phyloP scores from a whole-genome alignment of 257 asterid species.

The Capsicum baccatum region DNA sequence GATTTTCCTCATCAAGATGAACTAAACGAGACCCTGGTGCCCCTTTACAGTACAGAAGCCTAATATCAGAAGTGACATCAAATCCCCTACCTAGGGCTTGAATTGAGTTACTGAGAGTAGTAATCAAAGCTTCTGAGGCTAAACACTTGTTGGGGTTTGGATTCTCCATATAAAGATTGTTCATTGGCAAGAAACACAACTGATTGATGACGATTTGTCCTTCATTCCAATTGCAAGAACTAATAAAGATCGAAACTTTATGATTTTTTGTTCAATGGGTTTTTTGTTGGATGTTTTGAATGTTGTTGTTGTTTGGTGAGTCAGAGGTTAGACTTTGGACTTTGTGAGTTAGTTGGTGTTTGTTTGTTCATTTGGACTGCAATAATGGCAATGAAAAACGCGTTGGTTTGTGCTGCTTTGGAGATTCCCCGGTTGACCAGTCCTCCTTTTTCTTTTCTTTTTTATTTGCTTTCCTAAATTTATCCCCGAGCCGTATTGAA shows the following conservation, averaged over 20 bases:
- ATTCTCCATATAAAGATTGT: constrained; percentile 24
- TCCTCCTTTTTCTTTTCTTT: not conserved
- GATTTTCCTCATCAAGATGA: constrained; percentile 64
- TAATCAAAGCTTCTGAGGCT: constrained; percentile 56
- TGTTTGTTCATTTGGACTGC: constrained; percentile 56
- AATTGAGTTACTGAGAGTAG: constrained; percentile 86
- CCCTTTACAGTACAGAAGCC: constrained; percentile 94
- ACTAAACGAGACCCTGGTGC: constrained; percentile 83
- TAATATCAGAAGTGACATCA: constrained; percentile 96
- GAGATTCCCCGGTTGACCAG: constrained; percentile 40
- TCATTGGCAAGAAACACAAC: constrained; percentile 23
- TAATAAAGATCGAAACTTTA: constrained; percentile 39
- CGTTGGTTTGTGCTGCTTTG: constrained; percentile 49
- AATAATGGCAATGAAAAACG: constrained; percentile 52
- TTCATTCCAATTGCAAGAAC: constrained; percentile 31
- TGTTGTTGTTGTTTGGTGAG: constrained; percentile 49
- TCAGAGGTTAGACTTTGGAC: constrained; percentile 94
- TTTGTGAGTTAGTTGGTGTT: constrained; percentile 42
- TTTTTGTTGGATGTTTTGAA: not conserved
- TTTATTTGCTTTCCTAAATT: rapidly evolving
- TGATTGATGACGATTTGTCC: constrained; percentile 23
- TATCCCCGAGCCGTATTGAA: not conserved
- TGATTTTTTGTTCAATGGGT: constrained; percentile 24
- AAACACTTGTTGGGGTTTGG: constrained; percentile 16
- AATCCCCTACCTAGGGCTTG: constrained; percentile 98